Base-by-base conservation (phyloP, 2,329 filamentous ascomycete genomes). In the Podosphaera xanthii region DNA sequence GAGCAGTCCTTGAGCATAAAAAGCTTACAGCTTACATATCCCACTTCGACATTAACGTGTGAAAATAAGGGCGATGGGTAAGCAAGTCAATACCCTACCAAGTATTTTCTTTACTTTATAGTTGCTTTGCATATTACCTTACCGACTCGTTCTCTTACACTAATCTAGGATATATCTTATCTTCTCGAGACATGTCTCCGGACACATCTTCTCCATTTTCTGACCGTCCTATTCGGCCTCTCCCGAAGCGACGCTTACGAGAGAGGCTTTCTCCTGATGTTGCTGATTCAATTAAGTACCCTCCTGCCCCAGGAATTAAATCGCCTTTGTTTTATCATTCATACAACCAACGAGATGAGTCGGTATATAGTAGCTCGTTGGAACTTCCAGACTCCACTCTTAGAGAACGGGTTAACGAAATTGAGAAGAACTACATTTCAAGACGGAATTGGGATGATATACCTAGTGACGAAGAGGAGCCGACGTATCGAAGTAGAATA, bases 141-240 rank as follows among this genome's bases (percentile, higher is more conserved):
- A 10, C 10, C 36, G 36, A 0, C 10, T 5, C 10, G 36, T 10
- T 10, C 6, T 6, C 36, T 40, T 40, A 40, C 36, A 40, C 36
- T 40, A 40, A 35, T 59, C 38, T 64, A 68, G 67, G 65, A 58
- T 67, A 65, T 60, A 66, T 66, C 58, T 63, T 65, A 63, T 68
- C 64, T 64, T 66, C 69, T 72, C 71, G 65, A 65, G 66, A 69
- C 55, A 83, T 84, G 79, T 81, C 80, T 67, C 75, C 82, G 64
- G 88, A 95, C 75, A 84, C 85, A 61, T 77, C 82, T 63, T 92
- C 88, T 61, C 81, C 86, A 61, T 94, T 87, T 70, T 88, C 88
- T 64, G 87, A 94, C 69, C 84, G 92, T 71, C 86, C 91, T 62
- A 98, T 98, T 70, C 84, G 89, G 69, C 92, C 92, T 60, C 75